Percentiles rank a stretch among this genome's conserved stretches.
Evolutionary conservation across 2,329 filamentous ascomycete genomes (phyloP).

Genomic region (Apiospora hydei): DNA sequence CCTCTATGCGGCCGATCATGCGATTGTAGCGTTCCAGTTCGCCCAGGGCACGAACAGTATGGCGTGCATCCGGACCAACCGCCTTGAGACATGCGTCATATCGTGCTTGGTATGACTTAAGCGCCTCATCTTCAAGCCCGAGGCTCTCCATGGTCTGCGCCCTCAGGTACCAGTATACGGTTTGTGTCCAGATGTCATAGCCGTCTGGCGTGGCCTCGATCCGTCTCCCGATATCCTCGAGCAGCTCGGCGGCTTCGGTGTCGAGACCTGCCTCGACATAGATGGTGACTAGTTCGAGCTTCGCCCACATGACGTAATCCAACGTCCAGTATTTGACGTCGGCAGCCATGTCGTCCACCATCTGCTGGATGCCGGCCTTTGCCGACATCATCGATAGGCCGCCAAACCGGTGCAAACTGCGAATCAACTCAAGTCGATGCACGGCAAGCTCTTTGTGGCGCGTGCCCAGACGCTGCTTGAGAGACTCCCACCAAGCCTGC

Average conservation of each 20-base stretch:
- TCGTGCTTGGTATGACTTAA: conserved; percentile 1
- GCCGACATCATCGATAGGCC: conserved; percentile 9
- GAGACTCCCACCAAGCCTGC: conserved; percentile 15
- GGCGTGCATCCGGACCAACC: conserved; percentile 22
- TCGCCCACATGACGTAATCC: conserved; percentile 25
- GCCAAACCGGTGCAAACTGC: conserved; percentile 17
- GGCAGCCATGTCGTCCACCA: conserved; percentile 23
- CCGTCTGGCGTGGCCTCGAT: not conserved
- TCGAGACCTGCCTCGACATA: conserved; percentile 21
- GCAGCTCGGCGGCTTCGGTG: conserved; percentile 11
- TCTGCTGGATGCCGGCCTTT: not conserved
- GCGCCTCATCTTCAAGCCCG: conserved; percentile 13
- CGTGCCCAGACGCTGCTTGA: not conserved
- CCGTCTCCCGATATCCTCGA: conserved; percentile 1
- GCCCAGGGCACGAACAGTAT: conserved; percentile 23
- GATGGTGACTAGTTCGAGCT: conserved; percentile 22
- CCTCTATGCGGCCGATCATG: conserved; percentile 23
- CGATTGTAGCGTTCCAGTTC: conserved; percentile 25
- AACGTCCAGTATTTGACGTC: conserved; percentile 26
- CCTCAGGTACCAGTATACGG: conserved; percentile 19
- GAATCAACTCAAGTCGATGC: conserved; percentile 20
- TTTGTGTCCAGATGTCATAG: conserved; percentile 25
- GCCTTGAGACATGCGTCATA: conserved; percentile 14
- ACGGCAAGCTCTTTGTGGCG: conserved; percentile 23
- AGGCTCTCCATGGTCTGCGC: conserved; percentile 20